Conservation (phyloP, 192 early-diverging fungal species). For the Coemansia aciculifera region DNA sequence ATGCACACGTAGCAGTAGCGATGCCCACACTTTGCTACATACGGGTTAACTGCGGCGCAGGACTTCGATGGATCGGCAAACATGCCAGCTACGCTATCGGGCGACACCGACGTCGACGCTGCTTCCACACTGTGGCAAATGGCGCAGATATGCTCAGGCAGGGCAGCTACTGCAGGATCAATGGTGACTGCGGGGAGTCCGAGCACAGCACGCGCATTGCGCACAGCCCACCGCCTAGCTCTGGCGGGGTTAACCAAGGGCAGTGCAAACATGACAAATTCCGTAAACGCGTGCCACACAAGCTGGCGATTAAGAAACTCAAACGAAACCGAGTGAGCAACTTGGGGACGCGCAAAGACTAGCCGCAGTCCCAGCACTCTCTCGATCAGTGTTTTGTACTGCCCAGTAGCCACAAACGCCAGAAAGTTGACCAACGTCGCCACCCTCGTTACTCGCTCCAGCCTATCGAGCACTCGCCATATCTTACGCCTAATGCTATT, state of each 20-base stretch:
- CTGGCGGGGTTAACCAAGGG: constrained; percentile 69
- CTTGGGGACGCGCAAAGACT: constrained; percentile 74
- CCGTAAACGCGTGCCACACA: constrained; percentile 91
- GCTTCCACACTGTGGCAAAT: constrained; percentile 60
- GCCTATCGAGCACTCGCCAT: constrained; percentile 60
- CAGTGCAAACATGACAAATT: constrained; percentile 85
- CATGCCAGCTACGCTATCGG: not conserved
- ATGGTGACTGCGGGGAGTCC: constrained; percentile 56
- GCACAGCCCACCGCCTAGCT: constrained; percentile 39
- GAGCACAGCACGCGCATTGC: constrained; percentile 27
- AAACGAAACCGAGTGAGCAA: constrained; percentile 78
- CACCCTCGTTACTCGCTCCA: constrained; percentile 63
- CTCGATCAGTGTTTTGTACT: constrained; percentile 78
- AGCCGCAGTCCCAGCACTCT: constrained; percentile 79
- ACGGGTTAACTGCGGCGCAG: constrained; percentile 63
- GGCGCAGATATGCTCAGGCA: constrained; percentile 73
- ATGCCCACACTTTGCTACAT: constrained; percentile 81
- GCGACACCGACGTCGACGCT: not conserved
- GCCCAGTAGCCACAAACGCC: constrained; percentile 79
- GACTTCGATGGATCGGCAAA: constrained; percentile 18
- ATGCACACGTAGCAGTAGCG: constrained; percentile 92
- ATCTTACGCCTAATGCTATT: constrained; percentile 53
- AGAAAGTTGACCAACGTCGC: constrained; percentile 79
- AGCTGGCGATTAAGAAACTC: constrained; percentile 94
- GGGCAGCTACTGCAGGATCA: constrained; percentile 36